phyloP scores from a whole-genome alignment of 2,329 filamentous ascomycete species.

The Chaetomium sp. region DNA sequence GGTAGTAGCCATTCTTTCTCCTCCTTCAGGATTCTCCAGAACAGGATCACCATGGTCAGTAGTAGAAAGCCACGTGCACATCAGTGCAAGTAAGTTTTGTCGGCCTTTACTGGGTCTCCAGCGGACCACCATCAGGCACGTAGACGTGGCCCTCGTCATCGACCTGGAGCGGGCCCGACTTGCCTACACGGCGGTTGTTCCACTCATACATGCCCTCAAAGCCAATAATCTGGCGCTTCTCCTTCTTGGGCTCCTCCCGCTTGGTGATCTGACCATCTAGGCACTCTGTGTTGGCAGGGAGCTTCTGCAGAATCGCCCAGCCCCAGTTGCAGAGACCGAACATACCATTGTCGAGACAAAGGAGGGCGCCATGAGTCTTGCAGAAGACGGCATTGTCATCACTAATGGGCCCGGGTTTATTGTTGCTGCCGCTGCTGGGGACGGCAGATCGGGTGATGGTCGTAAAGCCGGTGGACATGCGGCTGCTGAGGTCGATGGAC shows the following conservation, averaged over 20 bases:
- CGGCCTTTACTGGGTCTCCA: not conserved
- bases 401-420: not conserved
- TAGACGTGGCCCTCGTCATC: too few species aligned
- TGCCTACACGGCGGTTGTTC: not conserved
- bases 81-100: too few species aligned
- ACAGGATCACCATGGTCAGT: too few species aligned
- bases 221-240: not conserved
- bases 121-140: not conserved
- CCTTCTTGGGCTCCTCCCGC: not conserved
- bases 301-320: constrained; percentile 4
- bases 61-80: too few species aligned
- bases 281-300: constrained; percentile 9
- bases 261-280: constrained; percentile 10
- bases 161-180: too few species aligned
- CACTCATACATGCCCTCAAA: not conserved
- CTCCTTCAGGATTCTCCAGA: too few species aligned
- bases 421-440: not conserved
- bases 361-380: constrained; percentile 1
- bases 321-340: constrained; percentile 15
- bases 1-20: too few species aligned
- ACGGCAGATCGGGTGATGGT: not conserved
- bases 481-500: too few species aligned
- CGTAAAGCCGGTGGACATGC: not conserved
- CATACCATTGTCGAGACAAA: constrained; percentile 6
- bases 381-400: constrained; percentile 3